Evolutionary conservation across 768 basidiomycete species (phyloP), one percentile per base, ranked within the genome.

Genomic region (Sistotremastrum niveocremeum): DNA sequence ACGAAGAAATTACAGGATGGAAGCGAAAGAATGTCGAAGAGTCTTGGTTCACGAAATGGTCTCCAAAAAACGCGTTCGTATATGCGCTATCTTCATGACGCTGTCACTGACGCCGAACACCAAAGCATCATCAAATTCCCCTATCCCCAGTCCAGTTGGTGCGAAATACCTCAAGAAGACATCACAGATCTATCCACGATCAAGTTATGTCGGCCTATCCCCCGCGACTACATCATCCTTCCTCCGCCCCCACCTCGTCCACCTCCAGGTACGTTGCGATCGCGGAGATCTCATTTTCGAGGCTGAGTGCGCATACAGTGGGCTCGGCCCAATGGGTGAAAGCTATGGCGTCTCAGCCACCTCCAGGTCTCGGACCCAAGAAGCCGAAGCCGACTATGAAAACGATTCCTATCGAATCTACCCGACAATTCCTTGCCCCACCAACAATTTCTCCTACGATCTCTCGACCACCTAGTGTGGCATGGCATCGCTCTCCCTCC

Each of bases 131-230:
- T 67, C 35, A 51, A n/a, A 12, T 59, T 38, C 29, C 70, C 72
- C 2, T 73, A 73, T 45, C 72, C 71, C 1, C 2, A 42, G 12
- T 60, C 67, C 1, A 51, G 53, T 36, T 63, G 59, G 37, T 73
- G 71, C 48, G 60, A 61, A 0, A 50, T 65, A 5, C 72, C 71
- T 3, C 29, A 49, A 2, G 68, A 65, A 48, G 66, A 69, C 45
- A 51, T 43, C 30, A 73, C 69, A 3, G 61, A 60, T 37, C 30
- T 56, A 55, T 5, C 54, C 60, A 2, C 48, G 20, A 20, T 20
- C 20, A 20, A 20, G 20, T 20, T 72, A 42, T 73, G 72, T 38
- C 63, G 71, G 7, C 68, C 68, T 0, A 62, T 73, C n/a, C 72
- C 71, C 1, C 55, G 60, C 5, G 46, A 48, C 0, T 39, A 36